A percentile compares a stretch with the other conserved stretches of the same genome.
Conservation (phyloP, 768 basidiomycete genomes). For the Mycena filopes region DNA sequence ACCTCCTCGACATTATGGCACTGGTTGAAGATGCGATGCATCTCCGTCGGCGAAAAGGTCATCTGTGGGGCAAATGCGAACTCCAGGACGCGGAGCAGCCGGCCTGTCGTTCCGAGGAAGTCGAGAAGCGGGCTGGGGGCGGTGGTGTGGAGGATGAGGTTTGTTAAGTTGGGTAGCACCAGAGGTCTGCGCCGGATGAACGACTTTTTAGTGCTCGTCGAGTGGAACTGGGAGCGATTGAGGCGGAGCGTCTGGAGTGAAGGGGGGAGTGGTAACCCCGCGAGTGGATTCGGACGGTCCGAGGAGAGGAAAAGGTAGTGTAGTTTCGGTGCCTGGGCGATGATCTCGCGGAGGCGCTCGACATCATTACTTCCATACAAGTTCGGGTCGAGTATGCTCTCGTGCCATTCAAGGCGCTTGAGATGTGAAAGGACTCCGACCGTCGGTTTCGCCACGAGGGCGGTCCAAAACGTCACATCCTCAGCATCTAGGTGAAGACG, state of each 20-base stretch:
- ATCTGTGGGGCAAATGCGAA: slow-evolving; percentile 29
- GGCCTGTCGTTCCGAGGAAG: slow-evolving; percentile 15
- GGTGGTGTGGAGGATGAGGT: slow-evolving; percentile 21
- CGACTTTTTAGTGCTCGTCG: not conserved
- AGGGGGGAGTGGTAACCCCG: slow-evolving; percentile 7
- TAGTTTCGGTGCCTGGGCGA: slow-evolving; percentile 15
- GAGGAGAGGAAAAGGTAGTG: slow-evolving; percentile 21
- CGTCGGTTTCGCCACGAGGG: slow-evolving; percentile 16
- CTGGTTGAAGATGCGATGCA: slow-evolving; percentile 20
- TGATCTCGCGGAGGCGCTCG: slow-evolving; percentile 18
- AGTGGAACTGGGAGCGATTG: slow-evolving; percentile 22
- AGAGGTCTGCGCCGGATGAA: not conserved
- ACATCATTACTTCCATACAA: slow-evolving; percentile 15
- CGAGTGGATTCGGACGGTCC: slow-evolving; percentile 16
- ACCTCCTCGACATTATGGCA: slow-evolving; percentile 28
- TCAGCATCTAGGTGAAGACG: slow-evolving; percentile 24
- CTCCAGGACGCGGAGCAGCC: slow-evolving; percentile 22
- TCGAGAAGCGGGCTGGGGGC: slow-evolving; percentile 11
- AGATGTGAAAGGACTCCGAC: slow-evolving; percentile 16
- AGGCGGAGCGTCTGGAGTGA: slow-evolving; percentile 26
- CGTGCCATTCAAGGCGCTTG: slow-evolving; percentile 11
- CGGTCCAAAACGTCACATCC: slow-evolving; percentile 21
- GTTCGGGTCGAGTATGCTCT: slow-evolving; percentile 22
- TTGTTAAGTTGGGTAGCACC: slow-evolving; percentile 6
- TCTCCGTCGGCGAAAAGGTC: slow-evolving; percentile 21